Base-by-base conservation (phyloP, 2,329 filamentous ascomycete species). In the Salinomyces thailandicus region DNA sequence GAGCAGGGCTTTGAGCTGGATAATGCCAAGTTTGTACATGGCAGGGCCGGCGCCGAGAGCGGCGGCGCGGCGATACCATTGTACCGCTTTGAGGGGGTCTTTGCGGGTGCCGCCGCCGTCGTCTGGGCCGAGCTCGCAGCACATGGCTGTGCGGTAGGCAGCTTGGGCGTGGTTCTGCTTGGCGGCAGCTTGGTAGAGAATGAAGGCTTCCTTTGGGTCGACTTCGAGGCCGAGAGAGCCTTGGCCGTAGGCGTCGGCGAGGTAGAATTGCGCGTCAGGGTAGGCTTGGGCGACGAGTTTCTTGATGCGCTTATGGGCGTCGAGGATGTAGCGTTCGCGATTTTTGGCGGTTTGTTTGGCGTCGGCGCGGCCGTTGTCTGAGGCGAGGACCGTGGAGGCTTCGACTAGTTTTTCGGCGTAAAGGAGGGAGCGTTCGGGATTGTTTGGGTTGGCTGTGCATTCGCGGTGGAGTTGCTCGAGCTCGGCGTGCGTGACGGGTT, bases 1-100 rank as follows among this genome's bases (percentile, higher is more conserved):
- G n/a, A 98, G 72, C 18, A 96, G 69, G 8, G 89, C 91, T 61
- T 96, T 96, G 37, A 96, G 73, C 43, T 85, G 67, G 47, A 98
- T 93, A 80, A 95, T 93, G 40, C 91, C 91, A 62, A 96, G 78
- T 62, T 98, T 98, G 67, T 95, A 98, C 85, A 96, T 93, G 18
- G 87, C 91, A 0, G 89, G 83, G 2, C 82, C 81, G 54, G 98
- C 89, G 3, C 91, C 89, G 2, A 96, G 69, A 9, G 81, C 81
- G 8, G 91, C 89, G 5, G 91, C 86, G 29, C 87, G 82, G 58
- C 89, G 86, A 62, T 98, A 98, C 91, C 91, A 98, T 59, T 96
- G 89, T 14, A 96, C 87, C 1, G 91, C 89, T 62, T 96, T 96
- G 47, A 89, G 63, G 1, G 85, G 85, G 54, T 98, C 91, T 50